Evolutionary conservation across 2,329 filamentous ascomycete species (phyloP), one percentile per base, ranked within the genome.

Genomic region (Colletotrichum destructivum): DNA sequence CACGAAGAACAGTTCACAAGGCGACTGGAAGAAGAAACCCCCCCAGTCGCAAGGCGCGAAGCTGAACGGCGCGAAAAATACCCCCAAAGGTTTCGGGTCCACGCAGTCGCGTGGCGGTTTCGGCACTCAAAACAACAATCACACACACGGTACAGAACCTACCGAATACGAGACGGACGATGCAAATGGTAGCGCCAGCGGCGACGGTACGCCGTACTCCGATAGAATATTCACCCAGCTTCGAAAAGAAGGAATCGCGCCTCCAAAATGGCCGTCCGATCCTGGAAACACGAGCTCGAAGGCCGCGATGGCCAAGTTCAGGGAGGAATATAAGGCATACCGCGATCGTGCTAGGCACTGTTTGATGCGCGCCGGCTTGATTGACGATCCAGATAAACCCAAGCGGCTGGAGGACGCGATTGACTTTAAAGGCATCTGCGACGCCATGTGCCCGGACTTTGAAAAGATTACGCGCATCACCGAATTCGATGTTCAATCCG

Each of bases 391-490:
- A 3, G 87, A 91, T 42, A 88, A 90, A 75, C 87, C 88, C 66
- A 90, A 90, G 76, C 87, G 85, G 21, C 83, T 93, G 9, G 85
- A 88, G 69, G 87, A 92, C 77, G 91, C 91, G 8, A 89, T 92
- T 59, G 86, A 88, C 52, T 93, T 93, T 77, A 90, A 90, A 77
- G 91, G 91, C 16, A 91, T 90, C 56, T 92, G 90, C 75, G 89
- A 92, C 75, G 88, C 91, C 35, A 92, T 92, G 90, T 93, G 91
- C 72, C 91, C 91, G 6, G 88, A 91, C 73, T 92, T 88, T 78
- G 91, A 93, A 77, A 88, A 88, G 78, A 86, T 91, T 44, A 88
- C 85, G 61, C 86, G 90, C 72, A 91, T 92, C 67, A 87, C 87
- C 59, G 89, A 92, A 77, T 83, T 85, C 75, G 88, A 92, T 72